Percentiles rank a stretch among this genome's conserved stretches.
phyloP scores from a whole-genome alignment of 441 rosid species.

The Theobroma grandiflorum region DNA sequence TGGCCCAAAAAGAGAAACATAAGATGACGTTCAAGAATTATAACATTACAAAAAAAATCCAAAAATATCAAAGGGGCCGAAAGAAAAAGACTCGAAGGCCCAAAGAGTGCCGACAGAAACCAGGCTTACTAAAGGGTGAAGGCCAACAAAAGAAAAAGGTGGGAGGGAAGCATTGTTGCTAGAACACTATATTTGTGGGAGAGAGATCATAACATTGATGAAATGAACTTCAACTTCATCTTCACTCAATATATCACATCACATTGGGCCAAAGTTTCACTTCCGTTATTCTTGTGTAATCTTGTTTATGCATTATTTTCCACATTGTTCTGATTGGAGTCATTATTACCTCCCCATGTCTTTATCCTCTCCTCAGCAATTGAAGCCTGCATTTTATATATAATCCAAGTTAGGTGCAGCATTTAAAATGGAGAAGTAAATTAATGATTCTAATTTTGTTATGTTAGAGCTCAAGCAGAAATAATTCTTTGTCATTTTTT shows the following conservation, averaged over 20 bases:
- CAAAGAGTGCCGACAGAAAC: too few species aligned
- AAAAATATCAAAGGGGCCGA: too few species aligned
- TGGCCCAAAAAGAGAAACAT: too few species aligned
- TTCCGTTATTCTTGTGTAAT: background rate
- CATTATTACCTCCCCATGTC: constrained; percentile 61
- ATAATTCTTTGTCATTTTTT: background rate
- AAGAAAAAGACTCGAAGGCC: too few species aligned
- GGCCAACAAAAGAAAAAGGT: too few species aligned
- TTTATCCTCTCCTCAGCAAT: constrained; percentile 59
- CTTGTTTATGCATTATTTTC: background rate
- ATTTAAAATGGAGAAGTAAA: background rate
- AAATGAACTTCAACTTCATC: background rate
- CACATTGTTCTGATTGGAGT: constrained; percentile 23
- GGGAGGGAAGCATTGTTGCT: too few species aligned
- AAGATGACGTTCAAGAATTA: too few species aligned
- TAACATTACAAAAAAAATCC: too few species aligned
- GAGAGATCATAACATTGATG: too few species aligned
- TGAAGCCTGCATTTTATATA: constrained; percentile 54
- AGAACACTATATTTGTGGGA: too few species aligned
- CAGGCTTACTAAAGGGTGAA: too few species aligned
- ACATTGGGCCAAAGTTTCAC: background rate
- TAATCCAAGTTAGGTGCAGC: background rate
- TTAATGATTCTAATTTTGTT: background rate
- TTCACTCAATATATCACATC: background rate
- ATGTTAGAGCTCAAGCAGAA: background rate